Conservation (phyloP, 2,329 filamentous ascomycete genomes). For the Hymenoscyphus occultus region DNA sequence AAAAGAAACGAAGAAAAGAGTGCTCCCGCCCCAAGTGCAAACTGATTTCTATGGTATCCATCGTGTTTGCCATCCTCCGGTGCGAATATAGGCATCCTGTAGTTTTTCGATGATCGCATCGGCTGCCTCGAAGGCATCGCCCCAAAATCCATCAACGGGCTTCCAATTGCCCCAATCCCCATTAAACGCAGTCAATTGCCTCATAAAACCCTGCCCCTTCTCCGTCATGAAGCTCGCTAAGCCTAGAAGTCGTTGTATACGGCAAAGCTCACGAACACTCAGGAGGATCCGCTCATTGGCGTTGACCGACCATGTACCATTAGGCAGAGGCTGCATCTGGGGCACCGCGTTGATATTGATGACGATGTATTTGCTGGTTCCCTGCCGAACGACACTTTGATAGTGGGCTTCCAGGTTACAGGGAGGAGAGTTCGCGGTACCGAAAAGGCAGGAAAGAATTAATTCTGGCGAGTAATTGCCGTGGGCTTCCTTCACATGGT, state of each 20-base stretch:
- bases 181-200: no score
- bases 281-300: not conserved
- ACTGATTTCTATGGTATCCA: no score
- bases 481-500: not conserved
- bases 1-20: no score
- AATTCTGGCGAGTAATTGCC: not conserved
- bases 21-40: no score
- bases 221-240: not conserved
- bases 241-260: not conserved
- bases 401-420: not conserved
- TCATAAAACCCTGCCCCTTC: not conserved
- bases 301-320: not conserved
- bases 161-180: no score
- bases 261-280: not conserved
- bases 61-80: no score
- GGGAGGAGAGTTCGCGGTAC: not conserved
- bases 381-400: not conserved
- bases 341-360: not conserved
- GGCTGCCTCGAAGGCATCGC: no score
- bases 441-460: not conserved
- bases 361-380: not conserved
- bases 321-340: not conserved
- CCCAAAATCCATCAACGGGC: no score
- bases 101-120: no score
- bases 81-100: no score